Evolutionary conservation across 805 yeast genomes (phyloP), one percentile per base, ranked within the genome.

Genomic region (Candida sonorensis): DNA sequence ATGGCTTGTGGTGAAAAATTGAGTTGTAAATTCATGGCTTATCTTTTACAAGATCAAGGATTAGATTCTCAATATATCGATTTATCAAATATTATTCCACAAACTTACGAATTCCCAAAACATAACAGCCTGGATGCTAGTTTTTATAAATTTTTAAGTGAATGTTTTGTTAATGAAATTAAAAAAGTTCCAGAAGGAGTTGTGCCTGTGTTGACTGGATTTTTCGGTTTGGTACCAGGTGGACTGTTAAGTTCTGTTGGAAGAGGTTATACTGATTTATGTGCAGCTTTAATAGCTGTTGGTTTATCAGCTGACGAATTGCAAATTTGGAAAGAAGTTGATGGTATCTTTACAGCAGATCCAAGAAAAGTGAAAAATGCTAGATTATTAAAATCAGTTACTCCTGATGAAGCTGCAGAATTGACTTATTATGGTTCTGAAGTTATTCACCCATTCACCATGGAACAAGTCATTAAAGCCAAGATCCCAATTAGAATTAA

Each of bases 321-420:
- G 41, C 98, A 92, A 63, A 85, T 92, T 30, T 92, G 98, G 98
- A 92, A 92, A 51, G 98, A 92, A 64, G 98, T 92, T 32, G 98
- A 92, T 56, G 98, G 98, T 48, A 92, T 92, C 24, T 92, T 92
- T 66, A 88, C 97, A 1, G 98, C 98, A 3, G 98, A 92, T 56
- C 98, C 98, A 25, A 70, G 98, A 40, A 92, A 92, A 50, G 97
- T 92, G 18, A 81, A 87, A 23, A 77, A 75, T 35, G 98, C 98
- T 4, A 70, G 95, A 46, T 66, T 90, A 31, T 67, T 92, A 42
- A 74, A 77, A 36, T 75, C 86, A 33, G 96, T 92, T 41, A 92
- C 97, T 0, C 98, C 98, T 4, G 97, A 92, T 54, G 98, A 92
- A 64, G 98, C 98, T 4, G 92, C 97, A 0, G 98, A 92, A 64